Evolutionary conservation across 495 filamentous ascomycete genomes (phyloP).

Genomic region (Aspergillus mulundensis): DNA sequence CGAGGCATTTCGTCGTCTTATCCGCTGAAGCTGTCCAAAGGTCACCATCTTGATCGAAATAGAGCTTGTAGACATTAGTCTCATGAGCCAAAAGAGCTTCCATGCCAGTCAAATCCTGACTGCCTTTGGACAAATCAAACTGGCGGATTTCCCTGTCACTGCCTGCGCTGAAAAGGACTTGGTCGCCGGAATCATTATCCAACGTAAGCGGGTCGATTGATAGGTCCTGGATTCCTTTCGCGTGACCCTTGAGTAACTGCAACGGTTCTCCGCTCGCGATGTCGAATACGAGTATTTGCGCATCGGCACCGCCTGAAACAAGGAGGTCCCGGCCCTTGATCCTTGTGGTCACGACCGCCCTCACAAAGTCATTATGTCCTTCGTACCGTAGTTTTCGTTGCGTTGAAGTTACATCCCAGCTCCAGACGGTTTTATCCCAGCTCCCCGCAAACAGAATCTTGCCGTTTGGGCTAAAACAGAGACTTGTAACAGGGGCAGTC

Average conservation of each 20-base stretch:
- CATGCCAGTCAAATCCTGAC: conserved; percentile 40
- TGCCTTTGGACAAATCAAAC: conserved; percentile 38
- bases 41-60: conserved; percentile 68
- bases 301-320: conserved; percentile 83
- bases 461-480: conserved; percentile 61
- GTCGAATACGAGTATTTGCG: conserved; percentile 81
- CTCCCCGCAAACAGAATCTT: conserved; percentile 74
- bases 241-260: conserved; percentile 72
- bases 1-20: conserved; percentile 71
- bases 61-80: conserved; percentile 81
- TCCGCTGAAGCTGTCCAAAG: conserved; percentile 91
- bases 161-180: conserved; percentile 69
- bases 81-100: conserved; percentile 76
- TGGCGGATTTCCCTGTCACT: conserved; percentile 80
- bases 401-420: conserved; percentile 63
- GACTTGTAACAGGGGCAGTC: conserved; percentile 69
- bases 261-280: conserved; percentile 60
- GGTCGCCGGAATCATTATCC: conserved; percentile 32
- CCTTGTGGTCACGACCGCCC: conserved; percentile 55
- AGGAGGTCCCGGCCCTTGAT: conserved; percentile 60
- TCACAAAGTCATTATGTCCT: conserved; percentile 91
- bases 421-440: conserved; percentile 91
- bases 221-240: conserved; percentile 71
- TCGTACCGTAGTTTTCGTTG: conserved; percentile 53
- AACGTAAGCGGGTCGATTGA: conserved; percentile 60